Base-by-base conservation (phyloP, 192 early-diverging fungal species). In the Podila verticillata region DNA sequence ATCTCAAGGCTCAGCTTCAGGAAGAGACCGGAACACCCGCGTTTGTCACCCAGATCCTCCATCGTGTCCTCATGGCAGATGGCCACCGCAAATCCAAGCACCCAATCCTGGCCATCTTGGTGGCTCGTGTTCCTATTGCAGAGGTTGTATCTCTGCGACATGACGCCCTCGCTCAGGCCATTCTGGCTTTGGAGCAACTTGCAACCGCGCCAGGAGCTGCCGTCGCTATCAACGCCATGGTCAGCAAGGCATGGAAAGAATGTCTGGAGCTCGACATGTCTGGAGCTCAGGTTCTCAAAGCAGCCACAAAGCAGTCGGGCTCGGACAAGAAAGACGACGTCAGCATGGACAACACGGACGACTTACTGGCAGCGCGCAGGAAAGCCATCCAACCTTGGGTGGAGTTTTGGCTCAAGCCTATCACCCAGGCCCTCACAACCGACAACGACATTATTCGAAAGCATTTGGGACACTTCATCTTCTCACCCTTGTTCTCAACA, bases 31-130 rank as follows among this genome's bases (percentile, higher is more conserved):
- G 57, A 24, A 68, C 72, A 2, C 73, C 81, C 28, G 35, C 56
- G 3, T 93, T 91, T 58, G 61, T 94, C 7, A 63, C 72, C 22
- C 83, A 85, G 48, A 87, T 95, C 20, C 75, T 95, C 36, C 86
- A 87, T 19, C 89, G 87, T 28, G 82, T 97, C 22, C 67, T 97
- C 39, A 84, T 84, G n/a, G 90, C 92, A 74, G 93, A 95, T 68
- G 90, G 93, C 85, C 91, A 92, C 63, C 88, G 93, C 29, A 94
- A 92, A 70, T 92, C 92, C 10, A 97, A 96, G 73, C 93, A 96
- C 77, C 86, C 94, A 65, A 87, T 97, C 30, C 72, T 97, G 29
- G 86, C 90, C 0, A 87, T 92, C 36, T 63, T 93, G 57, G 83
- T 91, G 0, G 69, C 83, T 5, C 86, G 85, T 63, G 70, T 93